phyloP scores from a whole-genome alignment of 176 grass and related monocot genomes.

The Pontederia crassipes region DNA sequence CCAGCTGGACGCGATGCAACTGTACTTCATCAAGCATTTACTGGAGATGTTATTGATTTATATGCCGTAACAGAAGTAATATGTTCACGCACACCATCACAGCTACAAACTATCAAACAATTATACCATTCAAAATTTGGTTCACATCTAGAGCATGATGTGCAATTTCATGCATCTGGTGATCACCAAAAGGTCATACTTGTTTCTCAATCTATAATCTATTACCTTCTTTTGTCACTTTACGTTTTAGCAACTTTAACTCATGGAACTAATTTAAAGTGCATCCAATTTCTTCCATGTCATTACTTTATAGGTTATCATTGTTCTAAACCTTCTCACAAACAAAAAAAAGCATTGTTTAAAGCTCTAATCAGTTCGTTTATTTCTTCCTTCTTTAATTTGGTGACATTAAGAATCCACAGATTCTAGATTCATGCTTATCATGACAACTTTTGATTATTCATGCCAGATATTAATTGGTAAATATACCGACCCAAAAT shows the following conservation, averaged over 20 bases:
- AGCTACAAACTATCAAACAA: conserved; percentile 92
- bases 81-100: conserved; percentile 86
- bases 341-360: no score
- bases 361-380: no score
- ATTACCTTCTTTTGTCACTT: conserved; percentile 11
- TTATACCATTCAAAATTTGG: conserved; percentile 68
- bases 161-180: conserved; percentile 41
- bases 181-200: conserved; percentile 82
- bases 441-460: no score
- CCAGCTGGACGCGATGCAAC: conserved; percentile 90
- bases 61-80: conserved; percentile 84
- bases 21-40: conserved; percentile 54
- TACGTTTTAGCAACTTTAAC: neutral
- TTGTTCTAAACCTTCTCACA: no score
- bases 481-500: no score
- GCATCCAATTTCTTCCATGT: no score
- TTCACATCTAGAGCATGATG: conserved; percentile 71
- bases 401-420: no score
- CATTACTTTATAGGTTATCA: no score
- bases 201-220: neutral
- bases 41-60: conserved; percentile 51
- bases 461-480: no score
- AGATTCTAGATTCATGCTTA: no score
- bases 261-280: neutral
- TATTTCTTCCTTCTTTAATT: no score